Evolutionary conservation across 73 alveolate genomes (phyloP), one percentile per base, ranked within the genome.

Genomic region (Durusdinium trenchii): DNA sequence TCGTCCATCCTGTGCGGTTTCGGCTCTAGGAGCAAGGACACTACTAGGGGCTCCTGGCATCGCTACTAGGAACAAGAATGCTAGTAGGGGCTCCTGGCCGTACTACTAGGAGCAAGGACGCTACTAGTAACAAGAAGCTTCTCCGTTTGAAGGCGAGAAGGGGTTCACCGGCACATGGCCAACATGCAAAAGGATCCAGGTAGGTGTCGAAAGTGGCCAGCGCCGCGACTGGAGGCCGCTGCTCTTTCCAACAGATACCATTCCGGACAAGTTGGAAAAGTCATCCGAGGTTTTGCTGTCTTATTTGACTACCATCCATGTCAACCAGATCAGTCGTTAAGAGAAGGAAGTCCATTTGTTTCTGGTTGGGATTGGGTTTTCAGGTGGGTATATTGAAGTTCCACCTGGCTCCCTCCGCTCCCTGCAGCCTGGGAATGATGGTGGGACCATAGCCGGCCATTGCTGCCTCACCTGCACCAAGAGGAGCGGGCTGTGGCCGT

Each of bases 1-100:
- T 91, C 82, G 43, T 38, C 89, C 98, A 87, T 91, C n/a, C n/a
- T n/a, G n/a, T 12, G 23, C 79, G 6, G 7, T 23, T n/a, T n/a
- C n/a, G n/a, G n/a, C n/a, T n/a, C n/a, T n/a, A n/a, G n/a, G n/a
- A n/a, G n/a, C n/a, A n/a, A n/a, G n/a, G n/a, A n/a, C n/a, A n/a
- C n/a, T n/a, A n/a, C n/a, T n/a, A n/a, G n/a, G n/a, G n/a, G n/a
- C n/a, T n/a, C n/a, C n/a, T n/a, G n/a, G n/a, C n/a, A n/a, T n/a
- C n/a, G n/a, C n/a, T n/a, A n/a, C n/a, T n/a, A n/a, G n/a, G n/a
- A n/a, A n/a, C n/a, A n/a, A n/a, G n/a, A n/a, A n/a, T n/a, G n/a
- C n/a, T n/a, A n/a, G n/a, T n/a, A n/a, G n/a, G n/a, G n/a, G n/a
- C n/a, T n/a, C n/a, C n/a, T n/a, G n/a, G n/a, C n/a, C n/a, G n/a